Percentiles rank a stretch among this genome's conserved stretches.
Conservation (phyloP, 345 rosid genomes). For the Theobroma cacao region DNA sequence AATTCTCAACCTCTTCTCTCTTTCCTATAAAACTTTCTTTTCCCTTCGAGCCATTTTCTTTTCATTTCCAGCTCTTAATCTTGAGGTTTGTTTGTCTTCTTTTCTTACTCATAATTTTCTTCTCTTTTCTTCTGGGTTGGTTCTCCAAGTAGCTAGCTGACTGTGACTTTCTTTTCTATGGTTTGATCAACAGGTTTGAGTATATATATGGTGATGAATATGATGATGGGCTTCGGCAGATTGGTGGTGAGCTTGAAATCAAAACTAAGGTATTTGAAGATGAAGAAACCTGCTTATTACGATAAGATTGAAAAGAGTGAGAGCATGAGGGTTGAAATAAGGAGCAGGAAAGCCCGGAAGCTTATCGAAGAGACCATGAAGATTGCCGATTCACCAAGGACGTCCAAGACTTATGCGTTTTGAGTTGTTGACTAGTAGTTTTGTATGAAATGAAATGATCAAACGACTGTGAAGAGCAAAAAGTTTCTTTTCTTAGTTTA, state of each 20-base stretch:
- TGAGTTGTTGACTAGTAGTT: slow-evolving; percentile 25
- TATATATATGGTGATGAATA: background rate
- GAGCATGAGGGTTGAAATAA: slow-evolving; percentile 88
- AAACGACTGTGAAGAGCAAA: background rate
- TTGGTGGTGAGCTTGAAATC: slow-evolving; percentile 60
- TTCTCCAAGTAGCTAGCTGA: background rate
- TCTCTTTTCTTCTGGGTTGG: too few relatives aligned
- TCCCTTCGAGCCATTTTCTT: too few relatives aligned
- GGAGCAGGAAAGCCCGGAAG: slow-evolving; percentile 79
- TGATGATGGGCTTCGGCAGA: slow-evolving; percentile 59
- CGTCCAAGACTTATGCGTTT: slow-evolving; percentile 53
- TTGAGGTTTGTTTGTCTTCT: background rate
- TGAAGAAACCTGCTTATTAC: slow-evolving; percentile 43
- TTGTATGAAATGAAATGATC: background rate
- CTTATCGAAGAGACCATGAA: slow-evolving; percentile 66
- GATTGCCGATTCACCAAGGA: slow-evolving; percentile 72
- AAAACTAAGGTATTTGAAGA: slow-evolving; percentile 59
- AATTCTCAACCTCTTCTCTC: background rate
- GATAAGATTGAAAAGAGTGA: slow-evolving; percentile 90
- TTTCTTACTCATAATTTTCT: too few relatives aligned
- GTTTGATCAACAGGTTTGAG: background rate
- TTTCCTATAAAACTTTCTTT: background rate
- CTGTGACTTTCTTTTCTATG: background rate
- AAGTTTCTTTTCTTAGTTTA: too few relatives aligned
- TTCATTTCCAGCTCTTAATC: background rate